Evolutionary conservation across 2,329 filamentous ascomycete genomes (phyloP).

Genomic region (Calonectria ilicicola): DNA sequence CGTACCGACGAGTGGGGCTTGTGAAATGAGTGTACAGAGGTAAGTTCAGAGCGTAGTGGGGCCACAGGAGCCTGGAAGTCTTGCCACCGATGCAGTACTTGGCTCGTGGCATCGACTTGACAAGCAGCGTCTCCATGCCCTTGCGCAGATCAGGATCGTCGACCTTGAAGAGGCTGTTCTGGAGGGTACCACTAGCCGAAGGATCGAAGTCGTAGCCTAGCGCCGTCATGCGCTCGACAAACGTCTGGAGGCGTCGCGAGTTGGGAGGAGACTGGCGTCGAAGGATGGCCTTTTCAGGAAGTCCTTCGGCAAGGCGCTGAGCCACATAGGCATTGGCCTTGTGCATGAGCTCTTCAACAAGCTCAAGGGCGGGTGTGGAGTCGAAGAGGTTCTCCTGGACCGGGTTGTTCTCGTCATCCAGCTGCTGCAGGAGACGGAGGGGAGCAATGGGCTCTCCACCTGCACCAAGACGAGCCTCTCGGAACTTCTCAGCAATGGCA

Average conservation of each 20-base stretch:
- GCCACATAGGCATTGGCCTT: conserved; percentile 93
- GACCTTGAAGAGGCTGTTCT: conserved; percentile 95
- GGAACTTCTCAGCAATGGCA: conserved; percentile 89
- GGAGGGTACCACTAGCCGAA: conserved; percentile 88
- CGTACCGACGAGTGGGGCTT: conserved; percentile 92
- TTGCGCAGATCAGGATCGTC: conserved; percentile 90
- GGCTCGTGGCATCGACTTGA: conserved; percentile 96
- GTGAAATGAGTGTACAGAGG: conserved; percentile 98
- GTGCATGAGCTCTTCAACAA: conserved; percentile 95
- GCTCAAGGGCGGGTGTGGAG: conserved; percentile 87
- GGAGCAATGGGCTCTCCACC: conserved; percentile 84
- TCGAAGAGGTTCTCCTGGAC: conserved; percentile 98
- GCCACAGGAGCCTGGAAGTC: conserved; percentile 79
- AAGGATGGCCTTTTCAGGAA: conserved; percentile 93
- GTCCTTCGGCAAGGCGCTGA: conserved; percentile 79
- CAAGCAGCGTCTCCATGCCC: conserved; percentile 95
- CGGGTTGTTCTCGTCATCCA: conserved; percentile 98
- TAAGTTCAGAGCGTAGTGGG: conserved; percentile 92
- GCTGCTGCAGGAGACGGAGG: conserved; percentile 88
- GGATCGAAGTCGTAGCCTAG: conserved; percentile 92
- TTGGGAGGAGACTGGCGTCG: conserved; percentile 89
- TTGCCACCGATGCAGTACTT: conserved; percentile 94
- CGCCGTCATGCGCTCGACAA: conserved; percentile 92
- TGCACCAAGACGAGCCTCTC: conserved; percentile 85
- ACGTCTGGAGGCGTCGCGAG: conserved; percentile 86